Conservation (phyloP, 176 grass and related monocot species). For the Musa troglodytarum region DNA sequence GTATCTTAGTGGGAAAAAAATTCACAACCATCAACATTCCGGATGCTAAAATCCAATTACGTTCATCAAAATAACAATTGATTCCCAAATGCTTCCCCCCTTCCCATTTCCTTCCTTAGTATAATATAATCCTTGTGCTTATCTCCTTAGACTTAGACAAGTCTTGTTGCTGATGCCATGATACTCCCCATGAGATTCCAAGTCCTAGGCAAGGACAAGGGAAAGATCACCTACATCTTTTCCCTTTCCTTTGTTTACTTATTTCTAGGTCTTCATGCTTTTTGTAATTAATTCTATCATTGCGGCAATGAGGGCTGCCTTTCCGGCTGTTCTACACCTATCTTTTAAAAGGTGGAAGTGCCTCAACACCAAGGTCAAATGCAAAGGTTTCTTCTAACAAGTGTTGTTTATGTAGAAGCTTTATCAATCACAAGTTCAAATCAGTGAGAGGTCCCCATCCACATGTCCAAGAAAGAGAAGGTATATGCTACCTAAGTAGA, state of each 20-base stretch:
- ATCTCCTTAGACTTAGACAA: neutral
- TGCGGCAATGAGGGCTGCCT: neutral
- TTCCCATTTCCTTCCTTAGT: neutral
- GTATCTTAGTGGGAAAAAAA: neutral
- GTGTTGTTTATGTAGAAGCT: neutral
- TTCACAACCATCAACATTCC: neutral
- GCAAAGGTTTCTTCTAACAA: neutral
- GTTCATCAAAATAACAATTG: neutral
- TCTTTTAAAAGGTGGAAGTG: neutral
- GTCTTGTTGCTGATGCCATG: neutral
- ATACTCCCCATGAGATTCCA: neutral
- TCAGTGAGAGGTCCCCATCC: too few species aligned
- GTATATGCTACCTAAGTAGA: too few species aligned
- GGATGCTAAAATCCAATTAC: constrained; percentile 5
- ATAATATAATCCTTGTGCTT: neutral
- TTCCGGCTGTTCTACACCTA: neutral
- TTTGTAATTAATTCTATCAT: constrained; percentile 3
- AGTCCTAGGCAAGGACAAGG: constrained; percentile 3
- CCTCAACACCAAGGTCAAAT: neutral
- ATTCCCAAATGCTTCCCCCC: neutral
- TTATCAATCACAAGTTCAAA: neutral
- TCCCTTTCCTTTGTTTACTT: constrained; percentile 1
- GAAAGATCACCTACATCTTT: neutral
- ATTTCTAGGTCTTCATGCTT: constrained; percentile 1
- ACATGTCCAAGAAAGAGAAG: too few species aligned